These are phyloP conservation scores for Suillus subalutaceus DNA, from an alignment of 768 basidiomycete genomes.

Conservation along the genomic window DNA sequence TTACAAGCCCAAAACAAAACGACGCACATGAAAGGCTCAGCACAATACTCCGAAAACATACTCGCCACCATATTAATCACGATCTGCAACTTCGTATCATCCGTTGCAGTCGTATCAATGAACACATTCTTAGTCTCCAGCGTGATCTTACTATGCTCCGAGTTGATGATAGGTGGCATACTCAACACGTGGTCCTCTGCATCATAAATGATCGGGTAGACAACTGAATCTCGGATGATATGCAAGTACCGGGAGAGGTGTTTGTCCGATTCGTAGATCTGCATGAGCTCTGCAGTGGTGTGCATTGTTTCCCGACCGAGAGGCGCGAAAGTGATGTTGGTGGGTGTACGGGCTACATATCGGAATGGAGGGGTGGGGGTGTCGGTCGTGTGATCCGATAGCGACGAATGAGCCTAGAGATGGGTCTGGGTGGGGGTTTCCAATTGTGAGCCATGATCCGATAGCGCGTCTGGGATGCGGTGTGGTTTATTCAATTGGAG, in stretches of 20 bases:
- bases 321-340: conserved; percentile 90
- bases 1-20: conserved; percentile 9
- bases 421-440: conserved; percentile 50
- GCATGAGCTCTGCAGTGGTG: conserved; percentile 91
- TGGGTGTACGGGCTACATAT: conserved; percentile 80
- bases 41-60: conserved; percentile 99
- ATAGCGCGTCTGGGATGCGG: conserved; percentile 23
- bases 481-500: background rate
- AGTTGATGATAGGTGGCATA: conserved; percentile 99
- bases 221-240: conserved; percentile 93
- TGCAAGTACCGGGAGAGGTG: conserved; percentile 87
- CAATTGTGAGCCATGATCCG: conserved; percentile 71
- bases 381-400: no score
- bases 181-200: conserved; percentile 83
- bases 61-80: conserved; percentile 92
- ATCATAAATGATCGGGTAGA: conserved; percentile 99
- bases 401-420: conserved; percentile 6
- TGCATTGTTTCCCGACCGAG: conserved; percentile 80
- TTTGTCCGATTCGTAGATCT: conserved; percentile 91
- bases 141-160: conserved; percentile 95
- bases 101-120: conserved; percentile 96
- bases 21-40: conserved; percentile 86
- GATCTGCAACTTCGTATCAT: conserved; percentile 94
- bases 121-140: conserved; percentile 93
- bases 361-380: conserved; percentile 62